Percentiles rank a stretch among this genome's conserved stretches.
phyloP scores from a whole-genome alignment of 2,329 filamentous ascomycete species.

The Fonsecaea monophora region DNA sequence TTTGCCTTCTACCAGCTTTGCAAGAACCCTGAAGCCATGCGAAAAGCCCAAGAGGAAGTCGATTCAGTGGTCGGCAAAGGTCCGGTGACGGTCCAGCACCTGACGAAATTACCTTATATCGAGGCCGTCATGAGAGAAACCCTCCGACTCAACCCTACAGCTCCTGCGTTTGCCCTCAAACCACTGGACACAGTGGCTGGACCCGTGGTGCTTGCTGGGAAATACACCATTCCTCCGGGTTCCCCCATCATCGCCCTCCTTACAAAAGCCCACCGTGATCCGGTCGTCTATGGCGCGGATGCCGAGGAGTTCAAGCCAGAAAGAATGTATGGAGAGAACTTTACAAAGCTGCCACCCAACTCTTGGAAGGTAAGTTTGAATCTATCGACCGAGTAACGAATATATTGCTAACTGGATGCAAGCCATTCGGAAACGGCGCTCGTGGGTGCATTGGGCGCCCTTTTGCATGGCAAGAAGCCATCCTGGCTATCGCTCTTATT shows the following conservation, averaged over 20 bases:
- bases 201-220: constrained; percentile 51
- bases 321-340: constrained; percentile 73
- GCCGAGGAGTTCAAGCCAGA: constrained; percentile 72
- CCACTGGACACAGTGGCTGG: constrained; percentile 44
- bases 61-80: constrained; percentile 67
- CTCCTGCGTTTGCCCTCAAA: constrained; percentile 63
- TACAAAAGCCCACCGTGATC: constrained; percentile 65
- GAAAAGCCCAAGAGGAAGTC: constrained; percentile 70
- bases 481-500: constrained; percentile 67
- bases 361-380: constrained; percentile 61
- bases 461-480: constrained; percentile 76
- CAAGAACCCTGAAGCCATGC: constrained; percentile 66
- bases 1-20: constrained; percentile 71
- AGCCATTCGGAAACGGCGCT: constrained; percentile 74
- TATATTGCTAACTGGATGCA: not conserved
- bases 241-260: constrained; percentile 61
- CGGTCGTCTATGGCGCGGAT: constrained; percentile 68
- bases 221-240: constrained; percentile 64
- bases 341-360: constrained; percentile 68
- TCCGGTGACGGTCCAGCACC: constrained; percentile 59
- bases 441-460: constrained; percentile 74
- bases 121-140: constrained; percentile 71
- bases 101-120: constrained; percentile 70
- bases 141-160: constrained; percentile 67
- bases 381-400: not conserved